These are phyloP conservation scores for Monascus ruber DNA, from an alignment of 2,329 filamentous ascomycete genomes.

Conservation along the genomic window DNA sequence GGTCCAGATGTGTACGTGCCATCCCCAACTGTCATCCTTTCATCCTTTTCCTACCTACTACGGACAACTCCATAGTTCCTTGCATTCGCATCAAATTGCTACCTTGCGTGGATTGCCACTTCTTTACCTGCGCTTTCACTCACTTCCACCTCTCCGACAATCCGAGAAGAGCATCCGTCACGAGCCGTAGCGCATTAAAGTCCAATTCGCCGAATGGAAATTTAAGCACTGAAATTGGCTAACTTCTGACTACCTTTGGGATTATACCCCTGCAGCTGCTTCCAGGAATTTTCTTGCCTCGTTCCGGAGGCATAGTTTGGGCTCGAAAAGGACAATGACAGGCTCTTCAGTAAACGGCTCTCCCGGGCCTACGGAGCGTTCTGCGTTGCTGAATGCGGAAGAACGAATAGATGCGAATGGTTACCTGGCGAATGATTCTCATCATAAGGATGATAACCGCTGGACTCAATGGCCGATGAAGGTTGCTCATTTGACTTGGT, in stretches of 20 bases:
- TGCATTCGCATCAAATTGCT: too few species aligned
- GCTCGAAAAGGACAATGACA: conserved; percentile 19
- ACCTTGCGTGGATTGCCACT: too few species aligned
- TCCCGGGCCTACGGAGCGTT: conserved; percentile 22
- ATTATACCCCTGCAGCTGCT: conserved; percentile 7
- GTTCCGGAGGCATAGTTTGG: conserved; percentile 20
- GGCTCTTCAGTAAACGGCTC: conserved; percentile 18
- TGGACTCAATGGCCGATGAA: conserved; percentile 31
- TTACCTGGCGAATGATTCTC: conserved; percentile 10
- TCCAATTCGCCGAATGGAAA: too few species aligned
- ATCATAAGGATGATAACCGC: conserved; percentile 23
- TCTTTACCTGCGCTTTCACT: too few species aligned
- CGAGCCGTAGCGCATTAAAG: too few species aligned
- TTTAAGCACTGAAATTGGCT: background rate
- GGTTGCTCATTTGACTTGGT: conserved; percentile 30
- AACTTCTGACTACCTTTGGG: background rate
- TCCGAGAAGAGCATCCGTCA: too few species aligned
- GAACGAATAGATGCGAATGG: conserved; percentile 1
- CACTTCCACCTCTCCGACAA: too few species aligned
- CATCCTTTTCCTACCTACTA: too few species aligned
- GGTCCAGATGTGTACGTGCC: too few species aligned
- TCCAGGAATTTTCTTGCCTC: conserved; percentile 15
- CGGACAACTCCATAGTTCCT: too few species aligned
- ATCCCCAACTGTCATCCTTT: too few species aligned
- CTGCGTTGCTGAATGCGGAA: conserved; percentile 18